Percentiles rank a stretch among this genome's conserved stretches.
Conservation (phyloP, 2,329 filamentous ascomycete genomes). For the Xylariaceae sp. region DNA sequence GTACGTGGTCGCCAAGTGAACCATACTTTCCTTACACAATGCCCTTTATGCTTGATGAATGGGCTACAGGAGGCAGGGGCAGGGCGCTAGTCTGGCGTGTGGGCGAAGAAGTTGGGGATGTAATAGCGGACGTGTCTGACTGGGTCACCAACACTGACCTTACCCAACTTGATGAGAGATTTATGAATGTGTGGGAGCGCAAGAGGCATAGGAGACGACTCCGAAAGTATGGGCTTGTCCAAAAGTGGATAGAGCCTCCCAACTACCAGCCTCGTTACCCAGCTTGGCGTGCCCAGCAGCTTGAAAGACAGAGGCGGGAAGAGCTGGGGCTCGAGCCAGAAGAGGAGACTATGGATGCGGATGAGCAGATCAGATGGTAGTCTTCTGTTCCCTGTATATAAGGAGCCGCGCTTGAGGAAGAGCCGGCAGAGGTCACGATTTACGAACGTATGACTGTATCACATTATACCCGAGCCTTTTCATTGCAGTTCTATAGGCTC, state of each 20-base stretch:
- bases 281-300: slow-evolving; percentile 38
- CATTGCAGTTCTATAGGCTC: no score
- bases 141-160: slow-evolving; percentile 40
- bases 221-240: slow-evolving; percentile 40
- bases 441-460: no score
- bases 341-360: slow-evolving; percentile 31
- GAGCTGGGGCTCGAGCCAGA: slow-evolving; percentile 36
- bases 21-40: slow-evolving; percentile 57
- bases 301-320: slow-evolving; percentile 36
- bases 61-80: slow-evolving; percentile 50
- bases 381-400: no score
- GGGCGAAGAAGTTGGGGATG: slow-evolving; percentile 42
- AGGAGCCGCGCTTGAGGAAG: neutral
- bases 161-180: slow-evolving; percentile 36
- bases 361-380: slow-evolving; percentile 22
- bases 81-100: slow-evolving; percentile 33
- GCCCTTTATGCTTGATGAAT: slow-evolving; percentile 60
- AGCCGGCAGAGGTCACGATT: no score
- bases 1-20: slow-evolving; percentile 54
- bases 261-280: slow-evolving; percentile 41
- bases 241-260: slow-evolving; percentile 31
- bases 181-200: slow-evolving; percentile 42
- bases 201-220: slow-evolving; percentile 47
- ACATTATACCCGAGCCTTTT: no score
- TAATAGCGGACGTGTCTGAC: slow-evolving; percentile 45